Evolutionary conservation across 805 yeast species (phyloP), one percentile per base, ranked within the genome.

Genomic region (Starmerella floris): DNA sequence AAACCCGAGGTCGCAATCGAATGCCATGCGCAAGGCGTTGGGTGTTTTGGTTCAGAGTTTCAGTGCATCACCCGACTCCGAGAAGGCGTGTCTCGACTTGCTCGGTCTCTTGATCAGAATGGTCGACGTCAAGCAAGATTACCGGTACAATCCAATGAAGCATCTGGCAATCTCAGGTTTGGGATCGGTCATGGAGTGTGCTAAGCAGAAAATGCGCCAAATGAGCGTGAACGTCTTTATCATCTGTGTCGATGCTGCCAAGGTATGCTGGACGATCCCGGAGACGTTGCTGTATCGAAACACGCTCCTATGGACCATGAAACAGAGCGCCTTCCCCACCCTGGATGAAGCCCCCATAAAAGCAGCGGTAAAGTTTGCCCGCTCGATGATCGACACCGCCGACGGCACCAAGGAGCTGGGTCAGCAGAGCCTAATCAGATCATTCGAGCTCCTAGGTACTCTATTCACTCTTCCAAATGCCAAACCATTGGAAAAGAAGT

Each of bases 291-390:
- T 8, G 42, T 54, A 51, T 43, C 41, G 52, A 6, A 43, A 46
- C 28, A 49, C 55, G 4, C 34, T 51, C 8, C 32, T 54, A 10
- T 48, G 54, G 53, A 21, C 52, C 10, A 39, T 52, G 22, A 5
- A 28, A 10, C 48, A 45, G 30, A 40, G 51, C 1, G 48, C 45
- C n/a, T n/a, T 43, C 5, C 11, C 42, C 4, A 48, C 61, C 1
- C 44, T 60, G 23, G 67, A 63, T 35, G 64, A 56, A 22, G 31
- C 52, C 1, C 49, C 56, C 3, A 43, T 53, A 22, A 58, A 60
- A 39, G 56, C 51, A 26, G 51, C 62, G 3, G 58, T 59, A 57
- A 62, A 60, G 38, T 45, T 42, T 6, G 62, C 62, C 13, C 50
- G 52, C 9, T 25, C 44, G 6, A 49, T 45, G 35, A 40, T 50